Conservation (phyloP, 2,329 filamentous ascomycete genomes). For the Neopestalotiopsis sp. region DNA sequence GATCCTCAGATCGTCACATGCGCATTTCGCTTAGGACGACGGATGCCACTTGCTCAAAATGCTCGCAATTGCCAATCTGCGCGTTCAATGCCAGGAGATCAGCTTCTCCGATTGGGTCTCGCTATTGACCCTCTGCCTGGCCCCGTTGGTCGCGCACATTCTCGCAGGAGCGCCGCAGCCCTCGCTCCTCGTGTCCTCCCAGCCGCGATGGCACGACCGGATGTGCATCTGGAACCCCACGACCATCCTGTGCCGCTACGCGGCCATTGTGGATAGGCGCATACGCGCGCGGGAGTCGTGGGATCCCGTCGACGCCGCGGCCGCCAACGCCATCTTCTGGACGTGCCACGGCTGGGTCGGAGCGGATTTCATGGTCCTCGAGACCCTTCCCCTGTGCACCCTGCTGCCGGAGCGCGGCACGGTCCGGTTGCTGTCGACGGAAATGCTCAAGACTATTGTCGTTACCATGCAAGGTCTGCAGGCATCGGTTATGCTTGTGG, state of each 20-base stretch:
- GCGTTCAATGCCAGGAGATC: constrained; percentile 19
- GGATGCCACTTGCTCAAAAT: neutral
- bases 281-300: constrained; percentile 32
- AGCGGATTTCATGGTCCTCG: constrained; percentile 31
- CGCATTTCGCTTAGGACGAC: too few species aligned
- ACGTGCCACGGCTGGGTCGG: constrained; percentile 39
- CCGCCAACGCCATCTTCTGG: constrained; percentile 41
- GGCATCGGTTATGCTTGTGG: constrained; percentile 13
- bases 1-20: too few species aligned
- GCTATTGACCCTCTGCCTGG: constrained; percentile 35
- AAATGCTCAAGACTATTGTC: constrained; percentile 28
- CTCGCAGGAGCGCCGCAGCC: constrained; percentile 29
- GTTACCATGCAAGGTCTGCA: constrained; percentile 29
- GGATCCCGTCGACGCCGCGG: constrained; percentile 33
- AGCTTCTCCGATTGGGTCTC: constrained; percentile 35
- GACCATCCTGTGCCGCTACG: constrained; percentile 43
- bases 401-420: constrained; percentile 22
- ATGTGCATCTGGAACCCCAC: constrained; percentile 40
- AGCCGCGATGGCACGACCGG: constrained; percentile 35
- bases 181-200: constrained; percentile 24
- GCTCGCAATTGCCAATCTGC: neutral
- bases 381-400: constrained; percentile 21
- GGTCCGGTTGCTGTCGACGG: constrained; percentile 22
- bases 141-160: constrained; percentile 38
- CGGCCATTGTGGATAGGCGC: constrained; percentile 38